Conservation (phyloP, 352 stramenopile genomes). For the Phytophthora podocarpi region DNA sequence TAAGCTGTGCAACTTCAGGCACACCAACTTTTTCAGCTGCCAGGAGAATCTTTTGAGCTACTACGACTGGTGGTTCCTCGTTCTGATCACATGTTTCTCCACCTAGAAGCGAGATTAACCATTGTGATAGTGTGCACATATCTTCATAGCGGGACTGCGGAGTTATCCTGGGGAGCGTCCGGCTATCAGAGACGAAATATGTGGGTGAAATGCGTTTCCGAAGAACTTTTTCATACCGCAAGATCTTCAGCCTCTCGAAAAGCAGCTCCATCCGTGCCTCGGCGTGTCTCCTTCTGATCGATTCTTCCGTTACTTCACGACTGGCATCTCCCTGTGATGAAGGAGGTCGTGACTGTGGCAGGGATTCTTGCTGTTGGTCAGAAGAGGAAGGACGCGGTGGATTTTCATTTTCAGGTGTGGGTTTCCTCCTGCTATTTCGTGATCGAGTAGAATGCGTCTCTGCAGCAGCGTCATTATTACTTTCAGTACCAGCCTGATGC, state of each 20-base stretch:
- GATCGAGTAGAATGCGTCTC: slow-evolving; percentile 5
- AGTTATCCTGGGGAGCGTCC: slow-evolving; percentile 18
- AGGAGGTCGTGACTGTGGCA: slow-evolving; percentile 34
- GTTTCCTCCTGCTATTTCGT: slow-evolving; percentile 17
- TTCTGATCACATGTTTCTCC: slow-evolving; percentile 24
- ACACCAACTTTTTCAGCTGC: slow-evolving; percentile 52
- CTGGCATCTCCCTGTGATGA: slow-evolving; percentile 37
- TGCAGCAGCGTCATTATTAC: slow-evolving; percentile 19
- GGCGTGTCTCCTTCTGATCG: slow-evolving; percentile 34
- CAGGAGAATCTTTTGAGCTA: slow-evolving; percentile 58
- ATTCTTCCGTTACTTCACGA: slow-evolving; percentile 24
- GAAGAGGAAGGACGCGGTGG: slow-evolving; percentile 22
- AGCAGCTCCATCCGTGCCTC: slow-evolving; percentile 66
- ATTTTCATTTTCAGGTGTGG: slow-evolving; percentile 22
- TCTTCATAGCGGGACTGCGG: slow-evolving; percentile 52
- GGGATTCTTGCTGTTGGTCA: slow-evolving; percentile 31
- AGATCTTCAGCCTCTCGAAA: slow-evolving; percentile 70
- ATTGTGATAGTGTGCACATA: slow-evolving; percentile 46
- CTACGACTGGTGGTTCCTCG: slow-evolving; percentile 28
- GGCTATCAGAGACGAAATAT: slow-evolving; percentile 51
- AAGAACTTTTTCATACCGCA: slow-evolving; percentile 49
- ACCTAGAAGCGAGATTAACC: slow-evolving; percentile 46
- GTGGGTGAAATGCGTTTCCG: slow-evolving; percentile 46
- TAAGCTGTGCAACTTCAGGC: slow-evolving; percentile 33
- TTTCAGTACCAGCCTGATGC: slow-evolving; percentile 19